These are phyloP conservation scores for Paxillus rubicundulus DNA, from an alignment of 768 basidiomycete genomes.

Conservation along the genomic window DNA sequence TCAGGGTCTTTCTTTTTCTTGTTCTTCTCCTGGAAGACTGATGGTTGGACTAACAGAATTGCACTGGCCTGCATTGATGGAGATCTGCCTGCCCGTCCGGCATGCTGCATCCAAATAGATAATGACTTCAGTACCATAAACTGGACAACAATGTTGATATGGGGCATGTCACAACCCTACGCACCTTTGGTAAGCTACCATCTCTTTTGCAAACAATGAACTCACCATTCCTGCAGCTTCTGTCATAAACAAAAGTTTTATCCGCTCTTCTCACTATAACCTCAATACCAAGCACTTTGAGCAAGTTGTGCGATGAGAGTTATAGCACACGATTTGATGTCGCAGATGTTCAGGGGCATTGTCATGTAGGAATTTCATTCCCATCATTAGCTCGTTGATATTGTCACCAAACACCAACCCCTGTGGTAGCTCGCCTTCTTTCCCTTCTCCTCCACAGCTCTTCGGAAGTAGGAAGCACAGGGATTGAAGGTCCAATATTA, in stretches of 20 bases:
- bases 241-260: constrained; percentile 30
- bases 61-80: constrained; percentile 23
- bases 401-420: not conserved
- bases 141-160: constrained; percentile 36
- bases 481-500: not conserved
- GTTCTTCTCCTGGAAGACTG: constrained; percentile 27
- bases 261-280: constrained; percentile 22
- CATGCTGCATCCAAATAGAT: constrained; percentile 32
- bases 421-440: not conserved
- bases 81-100: constrained; percentile 26
- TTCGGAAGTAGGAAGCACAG: not conserved
- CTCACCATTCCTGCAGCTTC: no score
- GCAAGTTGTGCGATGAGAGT: not conserved
- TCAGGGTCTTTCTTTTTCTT: constrained; percentile 6
- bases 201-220: not conserved
- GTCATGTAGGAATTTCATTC: not conserved
- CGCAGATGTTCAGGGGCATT: not conserved
- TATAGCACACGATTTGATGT: not conserved
- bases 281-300: constrained; percentile 14
- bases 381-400: not conserved
- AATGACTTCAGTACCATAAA: constrained; percentile 33
- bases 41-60: constrained; percentile 27
- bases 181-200: not conserved
- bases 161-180: constrained; percentile 34
- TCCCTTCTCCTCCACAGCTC: not conserved